phyloP scores from a whole-genome alignment of 805 yeast species.

The Candida corydali region DNA sequence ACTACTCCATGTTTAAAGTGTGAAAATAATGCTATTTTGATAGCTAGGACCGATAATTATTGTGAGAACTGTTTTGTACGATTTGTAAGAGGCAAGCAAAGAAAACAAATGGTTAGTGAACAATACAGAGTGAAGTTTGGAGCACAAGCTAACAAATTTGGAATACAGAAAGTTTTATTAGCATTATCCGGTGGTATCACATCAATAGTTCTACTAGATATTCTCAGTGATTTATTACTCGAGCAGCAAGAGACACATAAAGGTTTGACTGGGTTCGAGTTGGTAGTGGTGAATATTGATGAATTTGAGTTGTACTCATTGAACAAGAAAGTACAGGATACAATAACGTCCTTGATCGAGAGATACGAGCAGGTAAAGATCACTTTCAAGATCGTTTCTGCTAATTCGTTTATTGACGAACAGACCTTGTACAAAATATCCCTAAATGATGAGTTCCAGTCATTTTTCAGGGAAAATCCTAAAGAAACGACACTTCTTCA shows the following conservation, averaged over 20 bases:
- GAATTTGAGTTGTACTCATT: conserved; percentile 21
- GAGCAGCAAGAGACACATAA: conserved; percentile 62
- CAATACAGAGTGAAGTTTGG: conserved; percentile 69
- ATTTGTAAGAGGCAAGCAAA: conserved; percentile 74
- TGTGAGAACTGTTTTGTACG: conserved; percentile 66
- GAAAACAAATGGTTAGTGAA: conserved; percentile 72
- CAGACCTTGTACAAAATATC: conserved; percentile 26
- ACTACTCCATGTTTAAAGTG: conserved; percentile 46
- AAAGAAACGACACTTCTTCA: conserved; percentile 20
- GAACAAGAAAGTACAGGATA: conserved; percentile 13
- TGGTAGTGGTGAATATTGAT: conserved; percentile 50
- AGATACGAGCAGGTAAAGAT: conserved; percentile 18
- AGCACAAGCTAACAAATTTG: conserved; percentile 26
- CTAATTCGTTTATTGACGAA: conserved; percentile 36
- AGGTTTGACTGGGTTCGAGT: conserved; percentile 64
- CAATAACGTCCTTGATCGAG: conserved; percentile 15
- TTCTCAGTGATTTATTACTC: conserved; percentile 52
- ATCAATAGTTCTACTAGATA: conserved; percentile 66
- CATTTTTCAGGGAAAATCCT: conserved; percentile 10
- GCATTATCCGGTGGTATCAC: conserved; percentile 66
- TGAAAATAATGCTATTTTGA: conserved; percentile 38
- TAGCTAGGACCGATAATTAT: conserved; percentile 60
- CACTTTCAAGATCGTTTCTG: conserved; percentile 39
- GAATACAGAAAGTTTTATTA: conserved; percentile 46
- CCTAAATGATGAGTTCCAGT: conserved; percentile 26